Evolutionary conservation across 768 basidiomycete species (phyloP).

Genomic region (Xerocomellus intermedius): DNA sequence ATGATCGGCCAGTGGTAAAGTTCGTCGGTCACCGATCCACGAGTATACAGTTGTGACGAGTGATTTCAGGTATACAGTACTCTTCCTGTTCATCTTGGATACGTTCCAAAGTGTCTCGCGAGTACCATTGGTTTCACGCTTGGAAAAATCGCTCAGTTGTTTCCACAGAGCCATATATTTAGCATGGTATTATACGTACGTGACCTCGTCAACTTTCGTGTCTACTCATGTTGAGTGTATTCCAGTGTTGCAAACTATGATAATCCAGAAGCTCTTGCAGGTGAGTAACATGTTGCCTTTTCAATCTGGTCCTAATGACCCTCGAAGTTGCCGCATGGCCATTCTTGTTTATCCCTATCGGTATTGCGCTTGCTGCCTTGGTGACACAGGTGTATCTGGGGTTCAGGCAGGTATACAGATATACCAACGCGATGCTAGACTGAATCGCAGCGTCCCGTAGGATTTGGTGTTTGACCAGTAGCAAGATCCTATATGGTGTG

Average conservation of each 20-base stretch:
- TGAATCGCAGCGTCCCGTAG: neutral
- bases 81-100: conserved; percentile 18
- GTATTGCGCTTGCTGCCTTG: conserved; percentile 46
- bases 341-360: conserved; percentile 49
- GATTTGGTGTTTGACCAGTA: conserved; percentile 15
- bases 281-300: neutral
- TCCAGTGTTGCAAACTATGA: conserved; percentile 12
- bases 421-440: no score
- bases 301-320: neutral
- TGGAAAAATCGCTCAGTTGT: no score
- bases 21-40: no score
- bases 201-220: no score
- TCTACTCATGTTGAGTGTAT: neutral
- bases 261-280: conserved; percentile 2
- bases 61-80: no score
- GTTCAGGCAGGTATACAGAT: conserved; percentile 35
- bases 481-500: conserved; percentile 28
- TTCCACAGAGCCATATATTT: conserved; percentile 14
- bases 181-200: conserved; percentile 21
- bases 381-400: conserved; percentile 50
- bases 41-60: no score
- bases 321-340: conserved; percentile 45
- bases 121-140: neutral
- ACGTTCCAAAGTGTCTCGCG: conserved; percentile 22
- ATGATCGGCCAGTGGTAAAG: no score